phyloP scores from a whole-genome alignment of 2,329 filamentous ascomycete genomes.

The Fusarium decemcellulare region DNA sequence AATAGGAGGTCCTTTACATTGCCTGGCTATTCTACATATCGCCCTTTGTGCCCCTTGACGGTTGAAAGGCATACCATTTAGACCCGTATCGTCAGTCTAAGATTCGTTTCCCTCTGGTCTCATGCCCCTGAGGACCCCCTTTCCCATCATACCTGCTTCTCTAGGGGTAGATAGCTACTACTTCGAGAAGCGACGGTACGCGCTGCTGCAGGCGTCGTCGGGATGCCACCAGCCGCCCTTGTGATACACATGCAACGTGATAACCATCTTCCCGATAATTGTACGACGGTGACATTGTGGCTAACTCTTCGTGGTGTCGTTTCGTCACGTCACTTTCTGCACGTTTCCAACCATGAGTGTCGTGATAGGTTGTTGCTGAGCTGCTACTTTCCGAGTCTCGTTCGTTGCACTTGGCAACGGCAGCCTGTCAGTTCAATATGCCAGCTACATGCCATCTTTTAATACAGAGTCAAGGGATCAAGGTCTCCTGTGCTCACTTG shows the following conservation, averaged over 20 bases:
- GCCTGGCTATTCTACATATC: too few relatives aligned
- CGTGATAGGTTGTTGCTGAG: not conserved
- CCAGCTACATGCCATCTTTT: too few relatives aligned
- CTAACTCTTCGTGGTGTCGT: not conserved
- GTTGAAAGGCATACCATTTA: too few relatives aligned
- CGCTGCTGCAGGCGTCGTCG: conserved; percentile 14
- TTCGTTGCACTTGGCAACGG: not conserved
- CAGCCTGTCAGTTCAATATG: not conserved
- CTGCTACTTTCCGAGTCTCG: not conserved
- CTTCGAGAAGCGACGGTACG: conserved; percentile 9
- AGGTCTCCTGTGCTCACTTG: too few relatives aligned
- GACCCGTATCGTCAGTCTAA: too few relatives aligned
- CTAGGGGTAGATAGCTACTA: not conserved
- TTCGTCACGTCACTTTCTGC: not conserved
- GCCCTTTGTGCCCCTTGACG: too few relatives aligned
- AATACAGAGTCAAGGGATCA: too few relatives aligned
- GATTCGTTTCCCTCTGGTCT: too few relatives aligned
- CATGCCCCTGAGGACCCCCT: not conserved
- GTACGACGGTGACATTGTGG: not conserved
- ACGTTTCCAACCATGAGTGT: not conserved
- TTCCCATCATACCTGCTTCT: not conserved
- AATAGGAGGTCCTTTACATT: too few relatives aligned
- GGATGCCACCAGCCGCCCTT: conserved; percentile 25
- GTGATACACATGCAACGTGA: conserved; percentile 7
- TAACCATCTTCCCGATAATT: conserved; percentile 7